These are phyloP conservation scores for Euphrasia arctica DNA, from an alignment of 305 asterid genomes.

Conservation along the genomic window DNA sequence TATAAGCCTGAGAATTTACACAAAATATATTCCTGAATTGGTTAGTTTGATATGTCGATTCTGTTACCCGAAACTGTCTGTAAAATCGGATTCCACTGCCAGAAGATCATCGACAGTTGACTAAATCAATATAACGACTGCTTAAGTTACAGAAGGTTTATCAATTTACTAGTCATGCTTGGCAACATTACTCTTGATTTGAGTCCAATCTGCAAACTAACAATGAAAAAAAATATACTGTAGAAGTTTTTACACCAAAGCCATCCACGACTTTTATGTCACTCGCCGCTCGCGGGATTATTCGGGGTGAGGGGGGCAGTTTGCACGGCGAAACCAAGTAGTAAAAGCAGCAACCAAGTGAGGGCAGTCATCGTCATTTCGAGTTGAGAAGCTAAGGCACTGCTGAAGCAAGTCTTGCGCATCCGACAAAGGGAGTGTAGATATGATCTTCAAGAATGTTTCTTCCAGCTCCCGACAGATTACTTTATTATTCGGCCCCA, in stretches of 20 bases:
- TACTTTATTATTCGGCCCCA: slow-evolving; percentile 50
- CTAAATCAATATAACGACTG: no score
- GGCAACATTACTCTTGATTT: no score
- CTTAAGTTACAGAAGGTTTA: no score
- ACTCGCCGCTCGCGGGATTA: slow-evolving; percentile 13
- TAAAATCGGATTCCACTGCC: no score
- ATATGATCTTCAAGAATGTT: slow-evolving; percentile 71
- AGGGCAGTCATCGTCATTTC: slow-evolving; percentile 80
- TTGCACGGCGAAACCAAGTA: slow-evolving; percentile 96
- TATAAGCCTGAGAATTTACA: no score
- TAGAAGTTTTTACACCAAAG: background rate
- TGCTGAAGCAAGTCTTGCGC: slow-evolving; percentile 71
- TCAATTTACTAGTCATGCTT: no score
- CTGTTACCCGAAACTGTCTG: no score
- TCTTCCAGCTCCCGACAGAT: slow-evolving; percentile 73
- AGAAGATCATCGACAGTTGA: no score
- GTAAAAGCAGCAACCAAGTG: slow-evolving; percentile 79
- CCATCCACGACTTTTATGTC: slow-evolving; percentile 4
- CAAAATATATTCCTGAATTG: no score
- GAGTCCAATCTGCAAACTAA: no score
- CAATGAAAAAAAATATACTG: no score
- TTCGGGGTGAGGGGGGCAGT: slow-evolving; percentile 35
- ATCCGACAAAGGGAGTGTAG: slow-evolving; percentile 78
- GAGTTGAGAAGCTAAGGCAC: slow-evolving; percentile 90
- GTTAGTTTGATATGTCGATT: no score